These are phyloP conservation scores for Anthoceros angustus DNA, from an alignment of 225 moss, liverwort and hornwort genomes.

Conservation along the genomic window DNA sequence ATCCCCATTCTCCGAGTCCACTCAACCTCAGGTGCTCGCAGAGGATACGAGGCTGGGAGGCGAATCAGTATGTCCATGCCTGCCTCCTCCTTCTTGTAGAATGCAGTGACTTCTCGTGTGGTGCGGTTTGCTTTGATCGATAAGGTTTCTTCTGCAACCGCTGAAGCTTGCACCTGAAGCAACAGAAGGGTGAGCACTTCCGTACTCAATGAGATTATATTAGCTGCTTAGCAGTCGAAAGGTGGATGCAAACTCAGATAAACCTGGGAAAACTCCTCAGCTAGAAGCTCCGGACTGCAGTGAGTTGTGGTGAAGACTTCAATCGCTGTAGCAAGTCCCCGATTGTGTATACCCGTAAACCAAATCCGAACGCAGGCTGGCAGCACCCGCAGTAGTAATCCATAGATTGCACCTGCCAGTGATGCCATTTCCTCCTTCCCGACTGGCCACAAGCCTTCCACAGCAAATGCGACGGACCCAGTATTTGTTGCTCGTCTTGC, in stretches of 20 bases:
- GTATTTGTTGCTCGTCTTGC: constrained; percentile 54
- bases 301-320: constrained; percentile 78
- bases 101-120: constrained; percentile 70
- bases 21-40: constrained; percentile 74
- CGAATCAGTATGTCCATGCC: constrained; percentile 78
- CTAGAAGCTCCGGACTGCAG: constrained; percentile 80
- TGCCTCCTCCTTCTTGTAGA: constrained; percentile 90
- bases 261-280: constrained; percentile 88
- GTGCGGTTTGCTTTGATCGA: constrained; percentile 73
- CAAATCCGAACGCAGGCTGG: constrained; percentile 89
- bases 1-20: constrained; percentile 82
- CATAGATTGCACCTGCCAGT: constrained; percentile 71
- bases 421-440: constrained; percentile 42
- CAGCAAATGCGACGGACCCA: constrained; percentile 60
- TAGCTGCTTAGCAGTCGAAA: neutral
- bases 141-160: constrained; percentile 72
- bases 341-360: constrained; percentile 85
- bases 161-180: constrained; percentile 75
- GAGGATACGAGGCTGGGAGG: constrained; percentile 75
- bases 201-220: too few species aligned
- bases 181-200: too few species aligned
- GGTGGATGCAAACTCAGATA: neutral
- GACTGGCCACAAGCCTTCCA: constrained; percentile 76
- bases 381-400: constrained; percentile 64
- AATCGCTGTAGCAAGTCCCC: constrained; percentile 56